phyloP scores from a whole-genome alignment of 139 green algal species.

The Mesostigma viride region DNA sequence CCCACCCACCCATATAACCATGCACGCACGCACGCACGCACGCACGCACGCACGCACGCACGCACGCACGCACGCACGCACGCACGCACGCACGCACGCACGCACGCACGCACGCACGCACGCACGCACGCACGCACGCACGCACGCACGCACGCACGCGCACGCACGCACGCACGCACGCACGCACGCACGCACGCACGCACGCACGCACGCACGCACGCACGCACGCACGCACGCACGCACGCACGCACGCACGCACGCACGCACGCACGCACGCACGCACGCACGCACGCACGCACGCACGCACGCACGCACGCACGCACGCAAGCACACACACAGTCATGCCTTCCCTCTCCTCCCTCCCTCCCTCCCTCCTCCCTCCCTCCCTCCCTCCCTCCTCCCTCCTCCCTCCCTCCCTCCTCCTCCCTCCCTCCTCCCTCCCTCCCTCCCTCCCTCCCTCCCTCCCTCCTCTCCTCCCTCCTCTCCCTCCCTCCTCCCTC shows the following conservation, averaged over 20 bases:
- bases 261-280: background rate
- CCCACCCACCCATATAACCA: too few species aligned
- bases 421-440: too few species aligned
- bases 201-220: constrained; percentile 2
- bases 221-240: background rate
- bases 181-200: background rate
- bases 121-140: background rate
- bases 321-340: too few species aligned
- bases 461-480: too few species aligned
- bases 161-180: background rate
- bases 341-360: too few species aligned
- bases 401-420: too few species aligned
- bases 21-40: constrained; percentile 6
- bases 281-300: constrained; percentile 3
- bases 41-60: constrained; percentile 10
- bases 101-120: constrained; percentile 3
- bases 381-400: too few species aligned
- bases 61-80: background rate
- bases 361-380: background rate
- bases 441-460: too few species aligned
- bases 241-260: background rate
- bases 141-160: constrained; percentile 1
- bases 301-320: background rate
- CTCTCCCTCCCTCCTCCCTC: too few species aligned
- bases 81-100: background rate